Conservation (phyloP, 1,139 yeast species). For the Diutina scorzettiae region DNA sequence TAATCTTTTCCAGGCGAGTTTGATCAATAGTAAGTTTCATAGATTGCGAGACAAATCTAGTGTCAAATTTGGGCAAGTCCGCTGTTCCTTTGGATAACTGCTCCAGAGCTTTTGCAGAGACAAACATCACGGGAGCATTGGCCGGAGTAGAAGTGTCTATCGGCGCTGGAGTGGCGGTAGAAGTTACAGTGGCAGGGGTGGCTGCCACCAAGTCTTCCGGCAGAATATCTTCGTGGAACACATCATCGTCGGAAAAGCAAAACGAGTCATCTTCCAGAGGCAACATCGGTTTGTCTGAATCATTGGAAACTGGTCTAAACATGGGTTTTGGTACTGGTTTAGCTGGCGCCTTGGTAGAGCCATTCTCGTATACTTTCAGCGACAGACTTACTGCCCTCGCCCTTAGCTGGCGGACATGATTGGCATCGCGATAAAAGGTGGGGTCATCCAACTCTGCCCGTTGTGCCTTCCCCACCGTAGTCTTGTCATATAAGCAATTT, state of each 20-base stretch:
- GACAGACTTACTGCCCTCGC: not conserved
- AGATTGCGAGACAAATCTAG: constrained; percentile 4
- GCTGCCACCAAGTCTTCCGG: not conserved
- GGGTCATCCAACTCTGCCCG: constrained; percentile 13
- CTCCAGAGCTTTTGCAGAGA: constrained; percentile 4
- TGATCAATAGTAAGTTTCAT: not conserved
- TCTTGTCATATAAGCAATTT: constrained; percentile 66
- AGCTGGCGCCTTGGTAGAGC: too few relatives aligned
- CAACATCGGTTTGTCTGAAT: not conserved
- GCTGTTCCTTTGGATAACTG: not conserved
- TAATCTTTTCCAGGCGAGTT: not conserved
- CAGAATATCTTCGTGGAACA: not conserved
- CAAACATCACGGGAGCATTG: not conserved
- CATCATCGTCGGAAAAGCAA: constrained; percentile 4
- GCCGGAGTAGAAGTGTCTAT: not conserved
- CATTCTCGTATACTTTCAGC: not conserved
- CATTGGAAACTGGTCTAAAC: not conserved
- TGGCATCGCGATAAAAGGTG: constrained; percentile 1
- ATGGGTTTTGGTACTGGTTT: not conserved
- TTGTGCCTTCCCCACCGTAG: constrained; percentile 44
- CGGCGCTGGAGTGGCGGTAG: not conserved
- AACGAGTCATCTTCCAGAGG: constrained; percentile 5
- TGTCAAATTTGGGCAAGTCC: not conserved
- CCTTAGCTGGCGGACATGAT: not conserved
- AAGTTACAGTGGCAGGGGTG: not conserved